These are phyloP conservation scores for Craterostigma plantagineum DNA, from an alignment of 257 asterid genomes.

Conservation along the genomic window DNA sequence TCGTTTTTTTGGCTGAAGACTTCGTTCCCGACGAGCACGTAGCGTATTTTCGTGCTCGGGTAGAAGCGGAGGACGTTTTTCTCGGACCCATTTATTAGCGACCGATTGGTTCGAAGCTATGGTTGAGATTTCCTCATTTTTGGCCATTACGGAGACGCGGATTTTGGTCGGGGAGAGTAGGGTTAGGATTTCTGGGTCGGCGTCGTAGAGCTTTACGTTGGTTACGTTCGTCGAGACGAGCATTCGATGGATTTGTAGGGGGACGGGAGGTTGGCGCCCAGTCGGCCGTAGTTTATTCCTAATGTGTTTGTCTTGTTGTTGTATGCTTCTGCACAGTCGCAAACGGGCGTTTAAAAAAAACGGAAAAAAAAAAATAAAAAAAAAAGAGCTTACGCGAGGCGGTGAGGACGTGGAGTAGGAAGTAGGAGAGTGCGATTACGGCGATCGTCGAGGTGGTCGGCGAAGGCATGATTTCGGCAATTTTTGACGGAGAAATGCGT, in stretches of 20 bases:
- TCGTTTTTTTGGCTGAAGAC: slow-evolving; percentile 27
- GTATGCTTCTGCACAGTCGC: slow-evolving; percentile 38
- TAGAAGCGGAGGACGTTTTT: slow-evolving; percentile 33
- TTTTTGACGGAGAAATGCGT: too few relatives aligned
- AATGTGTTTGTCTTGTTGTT: slow-evolving; percentile 12
- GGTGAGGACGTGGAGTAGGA: too few relatives aligned
- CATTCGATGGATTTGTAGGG: slow-evolving; percentile 29
- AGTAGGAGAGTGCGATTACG: too few relatives aligned
- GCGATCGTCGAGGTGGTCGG: too few relatives aligned
- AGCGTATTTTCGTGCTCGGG: slow-evolving; percentile 39
- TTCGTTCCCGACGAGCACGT: slow-evolving; percentile 55
- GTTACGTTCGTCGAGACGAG: slow-evolving; percentile 25
- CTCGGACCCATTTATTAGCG: slow-evolving; percentile 40
- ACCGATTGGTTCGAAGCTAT: slow-evolving; percentile 32
- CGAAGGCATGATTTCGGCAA: too few relatives aligned
- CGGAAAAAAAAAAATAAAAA: too few relatives aligned
- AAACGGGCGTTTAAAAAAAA: too few relatives aligned
- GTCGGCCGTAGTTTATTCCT: slow-evolving; percentile 53
- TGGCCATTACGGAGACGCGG: slow-evolving; percentile 41
- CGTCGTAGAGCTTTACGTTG: slow-evolving; percentile 40
- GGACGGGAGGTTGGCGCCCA: slow-evolving; percentile 41
- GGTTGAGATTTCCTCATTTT: slow-evolving; percentile 24
- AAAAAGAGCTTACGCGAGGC: too few relatives aligned
- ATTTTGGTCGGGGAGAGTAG: slow-evolving; percentile 37
- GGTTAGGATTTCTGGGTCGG: slow-evolving; percentile 45